Percentiles rank a stretch among this genome's conserved stretches.
Conservation (phyloP, 805 yeast genomes). For the Dipodascopsis tothii region DNA sequence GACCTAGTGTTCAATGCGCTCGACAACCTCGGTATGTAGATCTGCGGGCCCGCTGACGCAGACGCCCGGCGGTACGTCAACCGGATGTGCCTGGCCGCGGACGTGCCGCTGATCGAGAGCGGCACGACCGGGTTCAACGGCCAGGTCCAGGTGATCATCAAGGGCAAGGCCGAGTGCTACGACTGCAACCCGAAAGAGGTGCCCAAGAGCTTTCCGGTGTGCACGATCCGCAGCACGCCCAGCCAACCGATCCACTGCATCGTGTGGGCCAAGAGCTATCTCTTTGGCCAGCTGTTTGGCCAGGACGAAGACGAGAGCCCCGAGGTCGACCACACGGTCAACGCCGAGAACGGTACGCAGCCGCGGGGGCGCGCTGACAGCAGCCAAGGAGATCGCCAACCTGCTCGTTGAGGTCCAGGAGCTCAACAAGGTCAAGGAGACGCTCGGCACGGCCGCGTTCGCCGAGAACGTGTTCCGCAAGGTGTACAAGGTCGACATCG, state of each 20-base stretch:
- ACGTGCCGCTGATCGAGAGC: conserved; percentile 76
- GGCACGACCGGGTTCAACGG: conserved; percentile 96
- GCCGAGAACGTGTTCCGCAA: conserved; percentile 30
- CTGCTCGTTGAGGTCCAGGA: conserved; percentile 34
- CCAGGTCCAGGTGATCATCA: conserved; percentile 80
- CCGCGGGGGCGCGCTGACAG: conserved; percentile 22
- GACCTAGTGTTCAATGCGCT: conserved; percentile 81
- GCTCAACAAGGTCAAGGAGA: conserved; percentile 28
- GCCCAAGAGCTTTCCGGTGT: conserved; percentile 88
- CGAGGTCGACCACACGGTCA: conserved; percentile 56
- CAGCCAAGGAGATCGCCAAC: conserved; percentile 31
- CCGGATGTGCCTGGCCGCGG: conserved; percentile 63
- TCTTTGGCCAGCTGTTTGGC: conserved; percentile 70
- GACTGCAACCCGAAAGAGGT: conserved; percentile 83
- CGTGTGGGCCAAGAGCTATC: conserved; percentile 93
- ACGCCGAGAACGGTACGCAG: conserved; percentile 57
- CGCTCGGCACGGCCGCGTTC: conserved; percentile 33
- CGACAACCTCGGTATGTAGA: conserved; percentile 53
- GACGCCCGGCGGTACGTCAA: conserved; percentile 91
- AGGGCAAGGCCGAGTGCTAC: conserved; percentile 74
- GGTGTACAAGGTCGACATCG: conserved; percentile 69
- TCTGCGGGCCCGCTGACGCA: background rate
- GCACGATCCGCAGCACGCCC: conserved; percentile 95
- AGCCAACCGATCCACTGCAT: conserved; percentile 93
- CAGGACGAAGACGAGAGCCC: conserved; percentile 46